Conservation (phyloP, 169 alveolate species). For the Cryptosporidium parvum region DNA sequence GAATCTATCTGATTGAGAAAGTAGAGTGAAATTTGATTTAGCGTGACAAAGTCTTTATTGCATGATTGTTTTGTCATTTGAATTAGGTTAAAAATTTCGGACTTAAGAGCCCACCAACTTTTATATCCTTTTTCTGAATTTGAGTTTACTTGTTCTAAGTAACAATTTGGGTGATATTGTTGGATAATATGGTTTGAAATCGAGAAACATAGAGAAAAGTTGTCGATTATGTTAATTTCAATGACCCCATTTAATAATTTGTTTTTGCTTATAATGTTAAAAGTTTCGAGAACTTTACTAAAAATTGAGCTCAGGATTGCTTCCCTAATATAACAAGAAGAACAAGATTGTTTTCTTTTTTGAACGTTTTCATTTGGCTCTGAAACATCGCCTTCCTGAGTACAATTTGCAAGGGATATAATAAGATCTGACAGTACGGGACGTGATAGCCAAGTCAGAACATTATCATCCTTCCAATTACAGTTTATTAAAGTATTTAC, state of each 20-base stretch:
- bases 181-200: constrained; percentile 10
- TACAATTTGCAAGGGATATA: constrained; percentile 7
- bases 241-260: not conserved
- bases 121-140: constrained; percentile 5
- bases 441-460: constrained; percentile 53
- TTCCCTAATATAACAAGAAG: constrained; percentile 11
- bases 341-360: constrained; percentile 21
- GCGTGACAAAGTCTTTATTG: not conserved
- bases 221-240: constrained; percentile 2
- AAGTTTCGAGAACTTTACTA: constrained; percentile 10
- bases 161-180: constrained; percentile 53
- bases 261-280: not conserved
- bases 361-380: not conserved
- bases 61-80: not conserved
- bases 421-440: constrained; percentile 56
- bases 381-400: not conserved
- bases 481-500: constrained; percentile 20
- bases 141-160: constrained; percentile 16
- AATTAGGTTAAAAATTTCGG: constrained; percentile 5
- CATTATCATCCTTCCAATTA: constrained; percentile 29
- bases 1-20: constrained; percentile 51
- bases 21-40: not conserved
- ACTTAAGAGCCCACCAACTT: constrained; percentile 51
- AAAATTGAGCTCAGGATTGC: constrained; percentile 34
- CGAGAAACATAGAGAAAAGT: constrained; percentile 40